Base-by-base conservation (phyloP, 768 basidiomycete species). In the Hygrocybe coccinea region DNA sequence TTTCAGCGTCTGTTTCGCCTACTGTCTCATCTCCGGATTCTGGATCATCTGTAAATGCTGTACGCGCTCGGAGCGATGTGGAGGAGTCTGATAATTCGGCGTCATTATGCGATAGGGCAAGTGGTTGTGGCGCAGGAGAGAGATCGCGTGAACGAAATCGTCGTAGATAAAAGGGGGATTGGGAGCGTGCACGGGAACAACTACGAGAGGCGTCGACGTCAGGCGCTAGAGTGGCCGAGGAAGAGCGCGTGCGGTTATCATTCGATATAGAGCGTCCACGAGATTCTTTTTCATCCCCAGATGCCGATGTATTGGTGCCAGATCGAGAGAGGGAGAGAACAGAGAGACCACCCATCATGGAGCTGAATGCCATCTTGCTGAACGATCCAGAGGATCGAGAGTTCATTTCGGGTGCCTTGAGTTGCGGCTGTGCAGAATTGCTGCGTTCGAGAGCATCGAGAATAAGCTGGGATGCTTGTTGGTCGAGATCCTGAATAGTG, bases 151-250 rank as follows among this genome's bases (percentile, higher is more conserved):
- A 73, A 58, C 87, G 80, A 55, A 83, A 79, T 34, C 88, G 78
- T 41, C 89, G 78, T 55, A 91, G 80, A 41, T 75, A 75, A 67
- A 97, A 95, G 39, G 94, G 89, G 2, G 91, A 91, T 62, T 85
- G 77, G 45, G 89, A 87, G 37, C 91, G 84, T 12, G 87, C 79
- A 55, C 87, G 86, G 10, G 77, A 75, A 3, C 70, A 69, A 47
- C 78, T 80, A 50, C 78, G 77, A n/a, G 80, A 79, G 10, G 71
- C 68, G 15, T 70, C 67, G 37, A 72, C 73, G 3, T 69, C 57
- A 12, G 70, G 56, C 1, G 73, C 60, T 0, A 76, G 72, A 1
- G 65, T 75, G 53, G 79, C 77, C 3, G 83, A 84, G 3, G 76
- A 72, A 8, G 82, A 79, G 38, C 81, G 79, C 29, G 69, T 61